phyloP scores from a whole-genome alignment of 1,284 basidiomycete species.

The Ustilago nuda region DNA sequence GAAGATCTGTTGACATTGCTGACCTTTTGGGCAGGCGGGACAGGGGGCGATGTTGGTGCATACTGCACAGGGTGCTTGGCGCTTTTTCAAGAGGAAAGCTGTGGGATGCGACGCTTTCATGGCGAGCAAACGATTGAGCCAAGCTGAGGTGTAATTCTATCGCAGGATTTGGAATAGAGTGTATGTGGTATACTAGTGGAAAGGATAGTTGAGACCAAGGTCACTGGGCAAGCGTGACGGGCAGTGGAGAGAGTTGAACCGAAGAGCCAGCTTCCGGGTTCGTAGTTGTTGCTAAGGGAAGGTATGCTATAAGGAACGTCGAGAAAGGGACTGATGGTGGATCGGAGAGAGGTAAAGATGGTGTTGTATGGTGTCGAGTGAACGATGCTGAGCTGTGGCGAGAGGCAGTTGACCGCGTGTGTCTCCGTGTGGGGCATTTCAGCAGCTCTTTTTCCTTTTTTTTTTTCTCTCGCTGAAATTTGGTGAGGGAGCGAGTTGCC shows the following conservation, averaged over 20 bases:
- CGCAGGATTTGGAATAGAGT: neutral
- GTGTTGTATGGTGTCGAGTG: neutral
- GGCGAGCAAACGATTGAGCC: neutral
- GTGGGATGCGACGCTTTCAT: conserved; percentile 31
- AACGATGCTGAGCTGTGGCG: conserved; percentile 4
- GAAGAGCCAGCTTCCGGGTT: conserved; percentile 25
- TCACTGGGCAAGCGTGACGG: neutral
- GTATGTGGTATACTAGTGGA: neutral
- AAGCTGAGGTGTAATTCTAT: neutral
- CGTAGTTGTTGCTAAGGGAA: neutral
- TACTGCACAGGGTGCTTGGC: conserved; percentile 37
- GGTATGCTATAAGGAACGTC: neutral
- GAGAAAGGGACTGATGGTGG: neutral
- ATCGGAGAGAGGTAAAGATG: neutral
- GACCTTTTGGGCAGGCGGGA: conserved; percentile 38
- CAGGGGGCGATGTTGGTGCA: conserved; percentile 52
- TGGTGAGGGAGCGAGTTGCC: neutral
- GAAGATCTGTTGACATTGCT: conserved; percentile 52
- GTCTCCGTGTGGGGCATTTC: neutral
- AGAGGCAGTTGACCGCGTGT: neutral
- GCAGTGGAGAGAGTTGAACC: neutral
- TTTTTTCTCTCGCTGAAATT: neutral
- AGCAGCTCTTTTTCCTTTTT: neutral
- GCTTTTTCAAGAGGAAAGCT: conserved; percentile 40
- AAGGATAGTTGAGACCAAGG: neutral